phyloP scores from a whole-genome alignment of 2,329 filamentous ascomycete genomes.

The Amphichorda felina region DNA sequence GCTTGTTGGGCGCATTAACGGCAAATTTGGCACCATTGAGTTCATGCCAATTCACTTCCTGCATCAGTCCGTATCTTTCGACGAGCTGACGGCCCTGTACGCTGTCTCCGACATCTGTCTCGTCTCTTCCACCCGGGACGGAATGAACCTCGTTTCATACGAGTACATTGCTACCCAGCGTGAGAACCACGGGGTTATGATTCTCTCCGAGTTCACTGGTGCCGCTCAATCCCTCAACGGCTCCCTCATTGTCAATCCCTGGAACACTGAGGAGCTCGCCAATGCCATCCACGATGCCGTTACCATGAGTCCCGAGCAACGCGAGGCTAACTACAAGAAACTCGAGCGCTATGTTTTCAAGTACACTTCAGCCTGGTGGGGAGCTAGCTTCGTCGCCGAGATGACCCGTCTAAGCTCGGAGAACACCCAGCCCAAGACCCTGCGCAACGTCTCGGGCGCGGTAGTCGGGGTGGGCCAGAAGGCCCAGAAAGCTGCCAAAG shows the following conservation, averaged over 20 bases:
- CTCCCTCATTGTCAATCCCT: slow-evolving; percentile 90
- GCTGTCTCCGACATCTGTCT: slow-evolving; percentile 86
- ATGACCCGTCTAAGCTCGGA: slow-evolving; percentile 43
- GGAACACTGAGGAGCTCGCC: slow-evolving; percentile 94
- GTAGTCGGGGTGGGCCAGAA: slow-evolving; percentile 16
- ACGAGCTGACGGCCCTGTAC: slow-evolving; percentile 89
- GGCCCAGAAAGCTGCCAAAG: slow-evolving; percentile 11
- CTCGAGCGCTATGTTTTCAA: slow-evolving; percentile 93
- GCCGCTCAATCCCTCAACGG: slow-evolving; percentile 92
- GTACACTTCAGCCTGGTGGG: slow-evolving; percentile 97
- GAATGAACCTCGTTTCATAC: slow-evolving; percentile 97
- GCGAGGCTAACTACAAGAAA: slow-evolving; percentile 78
- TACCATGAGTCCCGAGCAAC: slow-evolving; percentile 85
- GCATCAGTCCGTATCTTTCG: slow-evolving; percentile 89
- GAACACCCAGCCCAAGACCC: slow-evolving; percentile 23
- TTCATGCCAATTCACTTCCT: slow-evolving; percentile 99
- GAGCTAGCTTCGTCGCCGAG: slow-evolving; percentile 81
- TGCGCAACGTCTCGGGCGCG: slow-evolving; percentile 27
- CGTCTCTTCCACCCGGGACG: slow-evolving; percentile 90
- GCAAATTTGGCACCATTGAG: slow-evolving; percentile 91
- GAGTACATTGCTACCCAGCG: slow-evolving; percentile 95
- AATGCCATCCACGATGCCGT: slow-evolving; percentile 93
- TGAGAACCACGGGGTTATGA: slow-evolving; percentile 83
- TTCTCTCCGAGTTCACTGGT: slow-evolving; percentile 92
- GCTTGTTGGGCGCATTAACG: slow-evolving; percentile 92